Evolutionary conservation across 192 early-diverging fungal genomes (phyloP), one percentile per base, ranked within the genome.

Genomic region (Umbelopsis ramanniana): DNA sequence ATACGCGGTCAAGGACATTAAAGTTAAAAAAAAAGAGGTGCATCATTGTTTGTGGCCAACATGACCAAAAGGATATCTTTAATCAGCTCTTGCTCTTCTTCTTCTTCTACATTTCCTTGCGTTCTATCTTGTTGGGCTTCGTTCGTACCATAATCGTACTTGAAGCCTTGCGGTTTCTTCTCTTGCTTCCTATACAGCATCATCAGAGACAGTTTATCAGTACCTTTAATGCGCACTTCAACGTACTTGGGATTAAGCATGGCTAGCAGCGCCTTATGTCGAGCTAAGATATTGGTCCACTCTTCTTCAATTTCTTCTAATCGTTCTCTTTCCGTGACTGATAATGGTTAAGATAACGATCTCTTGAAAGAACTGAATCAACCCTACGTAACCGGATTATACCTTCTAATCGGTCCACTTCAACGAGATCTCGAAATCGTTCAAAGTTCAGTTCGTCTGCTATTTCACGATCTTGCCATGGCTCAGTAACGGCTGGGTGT

Each of bases 401-500:
- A 82, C 85, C 67, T 52, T 79, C 69, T 8, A 86, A 52, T 24
- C 84, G 75, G 24, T 82, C 81, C 17, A 66, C 74, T 52, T 87
- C 86, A 29, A 87, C 74, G 12, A 87, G 45, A 72, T 87, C 86
- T 14, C 81, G 63, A 72, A 83, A 87, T 43, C 86, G 45, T 54
- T 87, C 86, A 72, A 87, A 87, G 43, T 84, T 79, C 17, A 87
- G 72, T 54, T 86, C 86, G 12, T 86, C 79, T 14, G 69, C 72
- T 48, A 77, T 57, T 45, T 84, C 84, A 6, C 79, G 72, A 26
- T 84, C 86, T 46, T 84, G 80, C 17, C 33, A 24, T 5, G 69
- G 38, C 47, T 72, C 38, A 26, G 29, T 55, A 11, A 19, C 48
- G 23, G 79, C 22, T 33, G 63, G 37, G 40, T 63, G 21, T 29